Conservation (phyloP, 139 green algal species). For the Coccomyxa sp. region DNA sequence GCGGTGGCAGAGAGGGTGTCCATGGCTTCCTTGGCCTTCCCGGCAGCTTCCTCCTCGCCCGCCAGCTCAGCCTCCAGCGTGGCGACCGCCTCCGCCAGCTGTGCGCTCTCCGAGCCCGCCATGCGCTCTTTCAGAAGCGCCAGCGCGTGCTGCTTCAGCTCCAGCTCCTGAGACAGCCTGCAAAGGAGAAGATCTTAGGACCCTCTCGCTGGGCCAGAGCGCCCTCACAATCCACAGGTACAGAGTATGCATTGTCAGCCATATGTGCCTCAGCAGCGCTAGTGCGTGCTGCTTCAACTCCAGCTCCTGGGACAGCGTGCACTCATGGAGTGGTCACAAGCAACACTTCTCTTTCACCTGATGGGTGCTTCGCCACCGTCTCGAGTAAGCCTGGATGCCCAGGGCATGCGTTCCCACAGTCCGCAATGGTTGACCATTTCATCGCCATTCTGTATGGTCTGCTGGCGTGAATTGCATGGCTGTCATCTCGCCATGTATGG, state of each 20-base stretch:
- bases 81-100: slow-evolving; percentile 59
- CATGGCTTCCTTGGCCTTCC: slow-evolving; percentile 50
- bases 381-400: too few species aligned
- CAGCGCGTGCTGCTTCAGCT: slow-evolving; percentile 70
- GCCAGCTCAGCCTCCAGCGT: slow-evolving; percentile 50
- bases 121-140: slow-evolving; percentile 64
- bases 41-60: slow-evolving; percentile 37
- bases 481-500: too few species aligned
- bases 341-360: too few species aligned
- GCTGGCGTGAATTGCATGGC: too few species aligned
- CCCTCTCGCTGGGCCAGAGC: too few species aligned
- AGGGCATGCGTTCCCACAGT: too few species aligned
- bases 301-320: slow-evolving; percentile 62
- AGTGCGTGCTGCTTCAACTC: slow-evolving; percentile 66
- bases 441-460: too few species aligned
- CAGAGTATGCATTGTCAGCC: too few species aligned
- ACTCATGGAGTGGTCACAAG: background rate
- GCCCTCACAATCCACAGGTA: too few species aligned
- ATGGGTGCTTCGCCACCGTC: too few species aligned
- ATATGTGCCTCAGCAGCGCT: slow-evolving; percentile 55
- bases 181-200: background rate
- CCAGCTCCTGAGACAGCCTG: slow-evolving; percentile 72
- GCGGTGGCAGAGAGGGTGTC: slow-evolving; percentile 55
- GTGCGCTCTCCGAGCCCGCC: slow-evolving; percentile 54
- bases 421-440: too few species aligned